Base-by-base conservation (phyloP, 495 filamentous ascomycete species). In the Sporormia fimetaria region DNA sequence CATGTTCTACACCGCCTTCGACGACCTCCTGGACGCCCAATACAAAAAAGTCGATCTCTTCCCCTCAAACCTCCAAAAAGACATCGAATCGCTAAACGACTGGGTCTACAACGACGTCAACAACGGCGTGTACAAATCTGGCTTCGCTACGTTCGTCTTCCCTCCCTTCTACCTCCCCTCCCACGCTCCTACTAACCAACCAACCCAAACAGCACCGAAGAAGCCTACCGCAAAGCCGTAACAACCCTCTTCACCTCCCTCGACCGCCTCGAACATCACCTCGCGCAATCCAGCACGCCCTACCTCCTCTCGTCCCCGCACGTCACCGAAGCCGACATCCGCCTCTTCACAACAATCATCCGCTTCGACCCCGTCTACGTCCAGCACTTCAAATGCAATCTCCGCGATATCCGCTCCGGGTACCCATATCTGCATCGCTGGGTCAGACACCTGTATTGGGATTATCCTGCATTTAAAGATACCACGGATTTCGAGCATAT, bases 301-400 rank as follows among this genome's bases (percentile, higher is more conserved):
- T 90, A 69, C 58, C 78, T 79, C 51, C 78, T 80, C 43, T 84
- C 84, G 21, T 55, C 71, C 4, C 33, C 71, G 3, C 27, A 56
- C 20, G 58, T 90, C 35, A 92, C 86, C 3, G 87, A 94, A 66
- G 76, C 76, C 0, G 87, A 94, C 62, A 70, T 94, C 37, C 65
- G 86, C 14, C 67, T 90, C 21, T 90, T 74, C 66, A 82, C 83
- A 2, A 93, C 86, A 4, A 78, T 93, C 33, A 63, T 88, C 40
- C 74, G 86, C 22, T 94, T 94, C 63, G 86, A 94, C 52, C 68
- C 74, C 9, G 83, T 90, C 27, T 94, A 94, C 52, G 84, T 92
- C 3, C 84, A 90, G 68, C 83, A 92, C 60, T 94, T 94, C 68
- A 93, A 93, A 67, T 87, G 81, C 57, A 94, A 94, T 57, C 59